Base-by-base conservation (phyloP, 352 stramenopile genomes). In the Globisporangium acanthophoron region DNA sequence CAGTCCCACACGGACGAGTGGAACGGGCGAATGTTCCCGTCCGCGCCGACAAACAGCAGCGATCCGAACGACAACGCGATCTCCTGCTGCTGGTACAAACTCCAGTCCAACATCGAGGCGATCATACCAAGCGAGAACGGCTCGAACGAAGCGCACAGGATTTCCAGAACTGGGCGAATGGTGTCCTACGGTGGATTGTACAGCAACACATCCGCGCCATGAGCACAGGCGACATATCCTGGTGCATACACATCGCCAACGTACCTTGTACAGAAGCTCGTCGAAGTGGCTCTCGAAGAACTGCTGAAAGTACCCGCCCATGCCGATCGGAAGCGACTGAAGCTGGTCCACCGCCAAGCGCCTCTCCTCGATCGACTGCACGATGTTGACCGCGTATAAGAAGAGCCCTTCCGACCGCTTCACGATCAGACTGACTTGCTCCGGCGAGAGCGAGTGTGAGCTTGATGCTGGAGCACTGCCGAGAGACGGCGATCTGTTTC, bases 1-100 rank as follows among this genome's bases (percentile, higher is more conserved):
- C 81, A 91, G 48, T 89, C 77, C 3, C 85, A 52, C 39, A 91
- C 81, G 2, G 79, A 89, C 44, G 79, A 86, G 63, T 91, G 81
- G 69, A 91, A 91, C 29, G 81, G 77, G n/a, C 78, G 74, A 35
- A 80, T 50, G 40, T 62, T 66, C 27, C 67, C 71, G 39, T 71
- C 59, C 37, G 84, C 76, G 9, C 70, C 65, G 27, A 88, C 62
- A 52, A 64, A 83, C 37, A 91, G 74, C 18, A 91, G 66, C 33
- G 81, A 80, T 8, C 80, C 76, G 20, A 89, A 73, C 11, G 65
- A 68, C 2, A 58, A 64, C 7, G 69, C 59, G 52, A 87, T 76
- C 43, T 87, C 79, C 31, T 78, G 75, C 54, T 82, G 76, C 24
- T 86, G 69, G 53, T 91, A 90, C 13, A 67, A 59, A 43, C 67